Evolutionary conservation across 306 rosid genomes (phyloP).

Genomic region (Prinsepia uniflora): DNA sequence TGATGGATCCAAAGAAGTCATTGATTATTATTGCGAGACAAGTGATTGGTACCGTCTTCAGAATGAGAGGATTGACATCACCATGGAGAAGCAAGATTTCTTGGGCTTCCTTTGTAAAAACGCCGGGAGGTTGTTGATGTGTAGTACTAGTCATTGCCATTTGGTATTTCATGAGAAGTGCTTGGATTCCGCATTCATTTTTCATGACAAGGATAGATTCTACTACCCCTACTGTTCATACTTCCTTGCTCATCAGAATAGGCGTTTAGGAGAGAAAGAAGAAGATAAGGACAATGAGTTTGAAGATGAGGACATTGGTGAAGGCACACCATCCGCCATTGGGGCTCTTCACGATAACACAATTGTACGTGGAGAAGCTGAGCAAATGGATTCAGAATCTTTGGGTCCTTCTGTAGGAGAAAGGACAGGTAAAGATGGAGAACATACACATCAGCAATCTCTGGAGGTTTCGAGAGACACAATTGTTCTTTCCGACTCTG

Average conservation of each 20-base stretch:
- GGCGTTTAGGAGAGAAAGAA: background rate
- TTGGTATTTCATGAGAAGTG: constrained; percentile 58
- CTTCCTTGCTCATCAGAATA: constrained; percentile 30
- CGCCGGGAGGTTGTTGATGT: constrained; percentile 52
- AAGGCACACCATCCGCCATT: too few species aligned
- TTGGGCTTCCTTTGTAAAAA: constrained; percentile 44
- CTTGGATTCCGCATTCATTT: constrained; percentile 30
- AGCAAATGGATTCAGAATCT: too few species aligned
- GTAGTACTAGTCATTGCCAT: constrained; percentile 50
- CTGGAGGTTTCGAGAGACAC: too few species aligned
- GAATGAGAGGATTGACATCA: constrained; percentile 30
- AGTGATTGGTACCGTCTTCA: constrained; percentile 32
- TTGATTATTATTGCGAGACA: constrained; percentile 27
- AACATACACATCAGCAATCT: too few species aligned
- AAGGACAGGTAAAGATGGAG: too few species aligned
- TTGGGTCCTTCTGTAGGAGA: too few species aligned
- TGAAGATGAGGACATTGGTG: background rate
- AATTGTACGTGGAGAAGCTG: too few species aligned
- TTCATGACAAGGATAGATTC: constrained; percentile 37
- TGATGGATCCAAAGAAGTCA: constrained; percentile 6
- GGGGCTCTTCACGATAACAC: too few species aligned
- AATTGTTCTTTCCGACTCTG: too few species aligned
- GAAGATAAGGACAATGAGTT: background rate
- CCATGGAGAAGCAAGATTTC: constrained; percentile 35
- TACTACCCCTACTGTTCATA: constrained; percentile 65